Evolutionary conservation across 257 asterid species (phyloP), one percentile per base, ranked within the genome.

Genomic region (Datura wrightii): DNA sequence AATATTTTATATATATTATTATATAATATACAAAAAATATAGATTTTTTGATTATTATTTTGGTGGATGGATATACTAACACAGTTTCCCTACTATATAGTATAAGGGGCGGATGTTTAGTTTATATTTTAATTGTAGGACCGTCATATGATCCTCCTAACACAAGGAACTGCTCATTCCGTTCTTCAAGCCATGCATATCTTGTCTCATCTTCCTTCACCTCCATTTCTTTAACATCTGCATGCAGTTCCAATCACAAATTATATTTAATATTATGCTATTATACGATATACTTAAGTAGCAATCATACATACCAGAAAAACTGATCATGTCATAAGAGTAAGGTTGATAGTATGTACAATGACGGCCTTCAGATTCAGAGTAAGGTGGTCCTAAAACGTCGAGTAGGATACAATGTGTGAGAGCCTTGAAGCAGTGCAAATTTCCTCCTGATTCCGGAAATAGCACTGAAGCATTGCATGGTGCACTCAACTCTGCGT

Each of bases 341-440:
- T 39, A 66, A 59, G 82, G 87, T 15, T 60, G 71, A 48, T 67
- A 89, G 80, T 85, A 80, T 48, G 85, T 37, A 69, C 91, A 89
- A 5, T 72, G 74, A 5, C 90, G 89, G 58, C 88, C 86, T 60
- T 86, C 84, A 7, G 74, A 6, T 41, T 79, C 69, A 3, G 87
- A 89, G 66, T 89, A 89, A 0, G 91, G 91, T 41, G 90, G 91
- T 11, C 87, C 88, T 8, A 87, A 63, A 36, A 89, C 88, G 46
- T 89, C 91, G 0, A 89, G 63, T 58, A 89, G 72, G 36, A 88
- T 88, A 84, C 91, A 87, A 8, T 87, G 85, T 18, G 91, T 87
- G 9, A 74, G 36, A 9, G 90, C 91, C 13, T 67, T 85, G 82
- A 89, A 89, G 52, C 84, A 80, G 44, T 89, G 91, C 86, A 89